phyloP scores from a whole-genome alignment of 371 early-diverging fungal genomes.

The Dentiscutata heterogama region DNA sequence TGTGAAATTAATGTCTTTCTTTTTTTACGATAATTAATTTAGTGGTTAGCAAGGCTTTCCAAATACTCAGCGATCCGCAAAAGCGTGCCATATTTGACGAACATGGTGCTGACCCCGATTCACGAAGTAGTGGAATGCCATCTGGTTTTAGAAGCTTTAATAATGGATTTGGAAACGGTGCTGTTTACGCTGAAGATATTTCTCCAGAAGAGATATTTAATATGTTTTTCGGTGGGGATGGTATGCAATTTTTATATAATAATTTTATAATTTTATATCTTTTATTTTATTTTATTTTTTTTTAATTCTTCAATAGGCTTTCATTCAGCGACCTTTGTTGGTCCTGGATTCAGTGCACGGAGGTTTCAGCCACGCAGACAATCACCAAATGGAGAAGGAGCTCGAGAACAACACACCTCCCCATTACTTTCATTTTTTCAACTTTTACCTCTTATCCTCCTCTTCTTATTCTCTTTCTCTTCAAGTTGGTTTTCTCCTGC shows the following conservation, averaged over 20 bases:
- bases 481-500: slow-evolving; percentile 58
- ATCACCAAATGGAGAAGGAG: slow-evolving; percentile 37
- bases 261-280: background rate
- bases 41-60: slow-evolving; percentile 93
- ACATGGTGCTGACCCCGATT: slow-evolving; percentile 79
- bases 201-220: slow-evolving; percentile 96
- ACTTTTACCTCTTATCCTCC: slow-evolving; percentile 65
- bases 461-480: slow-evolving; percentile 61
- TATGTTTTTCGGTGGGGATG: slow-evolving; percentile 92
- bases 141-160: slow-evolving; percentile 50
- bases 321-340: slow-evolving; percentile 54
- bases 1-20: background rate
- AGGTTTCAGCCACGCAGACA: slow-evolving; percentile 48
- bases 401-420: slow-evolving; percentile 30
- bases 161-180: slow-evolving; percentile 53
- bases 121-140: slow-evolving; percentile 52
- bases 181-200: slow-evolving; percentile 77
- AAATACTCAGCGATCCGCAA: slow-evolving; percentile 86
- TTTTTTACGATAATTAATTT: background rate
- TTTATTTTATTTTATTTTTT: background rate
- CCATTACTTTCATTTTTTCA: slow-evolving; percentile 53
- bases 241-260: slow-evolving; percentile 30
- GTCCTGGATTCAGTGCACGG: slow-evolving; percentile 48
- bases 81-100: slow-evolving; percentile 91
- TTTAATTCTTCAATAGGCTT: slow-evolving; percentile 47